phyloP scores from a whole-genome alignment of 164 flowering plant genomes.

The Nymphaea colorata region DNA sequence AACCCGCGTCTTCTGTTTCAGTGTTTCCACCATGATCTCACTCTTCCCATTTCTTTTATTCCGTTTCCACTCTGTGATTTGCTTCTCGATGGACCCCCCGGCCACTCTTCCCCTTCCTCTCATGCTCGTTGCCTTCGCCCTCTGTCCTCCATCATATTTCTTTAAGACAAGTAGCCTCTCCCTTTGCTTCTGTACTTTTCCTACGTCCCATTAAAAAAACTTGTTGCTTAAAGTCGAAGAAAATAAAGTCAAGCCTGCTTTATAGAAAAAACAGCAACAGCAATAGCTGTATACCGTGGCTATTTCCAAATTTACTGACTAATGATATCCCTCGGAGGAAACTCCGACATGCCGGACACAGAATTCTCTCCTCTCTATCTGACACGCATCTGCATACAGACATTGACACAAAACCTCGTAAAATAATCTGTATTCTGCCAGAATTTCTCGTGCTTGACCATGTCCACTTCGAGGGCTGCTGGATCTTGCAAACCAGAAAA shows the following conservation, averaged over 20 bases:
- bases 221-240: not conserved
- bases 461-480: no score
- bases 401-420: no score
- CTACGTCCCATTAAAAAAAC: not conserved
- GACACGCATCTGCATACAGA: no score
- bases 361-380: no score
- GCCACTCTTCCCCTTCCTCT: not conserved
- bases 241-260: not conserved
- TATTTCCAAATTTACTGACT: no score
- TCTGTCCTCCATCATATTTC: not conserved
- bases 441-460: no score
- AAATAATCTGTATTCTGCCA: no score
- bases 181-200: not conserved
- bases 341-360: no score
- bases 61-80: not conserved
- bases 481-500: no score
- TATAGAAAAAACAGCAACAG: not conserved
- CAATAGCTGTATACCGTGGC: no score
- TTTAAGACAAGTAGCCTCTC: not conserved
- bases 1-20: not conserved
- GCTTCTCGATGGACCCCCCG: not conserved
- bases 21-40: constrained; percentile 1
- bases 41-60: not conserved
- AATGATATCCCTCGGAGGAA: no score
- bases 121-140: not conserved